phyloP scores from a whole-genome alignment of 176 grass and related monocot genomes.

The Alopecurus myosuroides region DNA sequence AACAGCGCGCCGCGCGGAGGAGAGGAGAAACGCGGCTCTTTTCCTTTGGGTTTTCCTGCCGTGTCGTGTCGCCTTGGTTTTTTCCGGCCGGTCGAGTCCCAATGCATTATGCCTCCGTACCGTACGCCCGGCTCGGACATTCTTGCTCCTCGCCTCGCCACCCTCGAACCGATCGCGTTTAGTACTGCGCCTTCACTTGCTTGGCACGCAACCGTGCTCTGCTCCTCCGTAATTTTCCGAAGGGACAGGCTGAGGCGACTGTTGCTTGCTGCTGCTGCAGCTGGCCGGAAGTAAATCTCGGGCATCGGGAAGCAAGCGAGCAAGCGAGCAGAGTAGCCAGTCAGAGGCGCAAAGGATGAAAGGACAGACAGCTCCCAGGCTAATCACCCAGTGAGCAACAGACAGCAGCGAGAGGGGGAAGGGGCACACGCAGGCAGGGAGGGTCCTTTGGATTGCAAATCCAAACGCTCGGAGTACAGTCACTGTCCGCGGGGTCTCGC shows the following conservation, averaged over 20 bases:
- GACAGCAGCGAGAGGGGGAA: neutral
- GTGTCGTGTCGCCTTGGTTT: neutral
- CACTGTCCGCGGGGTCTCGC: neutral
- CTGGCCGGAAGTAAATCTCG: neutral
- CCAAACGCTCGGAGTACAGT: neutral
- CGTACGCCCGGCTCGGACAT: conserved; percentile 10
- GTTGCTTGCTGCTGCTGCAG: neutral
- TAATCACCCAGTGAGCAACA: neutral
- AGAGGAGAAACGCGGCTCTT: neutral
- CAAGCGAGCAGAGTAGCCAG: neutral
- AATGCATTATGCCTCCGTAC: neutral
- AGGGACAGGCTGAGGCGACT: conserved; percentile 3
- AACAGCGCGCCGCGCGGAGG: neutral
- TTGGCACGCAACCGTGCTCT: neutral
- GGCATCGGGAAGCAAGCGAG: conserved; percentile 13
- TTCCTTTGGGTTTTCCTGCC: neutral
- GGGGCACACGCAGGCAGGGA: neutral
- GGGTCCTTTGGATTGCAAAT: neutral
- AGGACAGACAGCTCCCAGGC: neutral
- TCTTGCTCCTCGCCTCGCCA: neutral
- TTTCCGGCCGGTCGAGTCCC: neutral
- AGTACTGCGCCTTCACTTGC: conserved; percentile 3
- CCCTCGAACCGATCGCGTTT: neutral
- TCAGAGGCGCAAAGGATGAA: neutral
- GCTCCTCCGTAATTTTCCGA: neutral